Conservation (phyloP, 164 flowering plant genomes). For the Warburgia ugandensis region DNA sequence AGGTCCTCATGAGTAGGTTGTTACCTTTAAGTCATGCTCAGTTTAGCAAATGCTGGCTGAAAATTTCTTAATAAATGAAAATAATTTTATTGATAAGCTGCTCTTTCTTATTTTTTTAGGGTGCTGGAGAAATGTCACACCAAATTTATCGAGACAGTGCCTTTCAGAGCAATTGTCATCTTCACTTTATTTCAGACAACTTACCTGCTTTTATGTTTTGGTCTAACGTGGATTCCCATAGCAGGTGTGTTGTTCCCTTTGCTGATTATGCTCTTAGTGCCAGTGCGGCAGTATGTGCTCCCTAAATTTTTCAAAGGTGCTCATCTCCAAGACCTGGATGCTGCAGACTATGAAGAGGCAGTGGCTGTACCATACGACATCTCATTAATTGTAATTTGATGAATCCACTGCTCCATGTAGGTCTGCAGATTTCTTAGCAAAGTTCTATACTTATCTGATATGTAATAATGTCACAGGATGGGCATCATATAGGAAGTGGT, state of each 20-base stretch:
- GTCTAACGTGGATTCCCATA: conserved; percentile 88
- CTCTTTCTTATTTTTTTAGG: conserved; percentile 30
- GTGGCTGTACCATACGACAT: conserved; percentile 56
- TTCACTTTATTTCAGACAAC: conserved; percentile 81
- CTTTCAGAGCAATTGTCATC: conserved; percentile 61
- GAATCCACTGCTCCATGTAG: neutral
- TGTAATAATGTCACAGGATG: conserved; percentile 35
- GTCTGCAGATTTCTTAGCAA: too few species aligned
- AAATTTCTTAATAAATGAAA: too few species aligned
- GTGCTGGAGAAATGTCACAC: conserved; percentile 76
- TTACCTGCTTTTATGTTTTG: conserved; percentile 79
- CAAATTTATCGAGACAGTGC: conserved; percentile 78
- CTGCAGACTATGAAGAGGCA: conserved; percentile 90
- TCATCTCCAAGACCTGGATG: conserved; percentile 90
- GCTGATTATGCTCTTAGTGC: conserved; percentile 88
- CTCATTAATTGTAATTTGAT: conserved; percentile 52
- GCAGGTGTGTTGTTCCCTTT: conserved; percentile 93
- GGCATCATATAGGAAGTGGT: conserved; percentile 28
- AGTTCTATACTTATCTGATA: neutral
- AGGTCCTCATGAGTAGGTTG: too few species aligned
- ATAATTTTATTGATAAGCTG: too few species aligned
- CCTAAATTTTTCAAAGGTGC: conserved; percentile 90
- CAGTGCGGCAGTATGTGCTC: conserved; percentile 77
- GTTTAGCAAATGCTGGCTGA: too few species aligned
- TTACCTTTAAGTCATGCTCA: too few species aligned